Base-by-base conservation (phyloP, 2,329 filamentous ascomycete genomes). In the Pseudonectria buxi region DNA sequence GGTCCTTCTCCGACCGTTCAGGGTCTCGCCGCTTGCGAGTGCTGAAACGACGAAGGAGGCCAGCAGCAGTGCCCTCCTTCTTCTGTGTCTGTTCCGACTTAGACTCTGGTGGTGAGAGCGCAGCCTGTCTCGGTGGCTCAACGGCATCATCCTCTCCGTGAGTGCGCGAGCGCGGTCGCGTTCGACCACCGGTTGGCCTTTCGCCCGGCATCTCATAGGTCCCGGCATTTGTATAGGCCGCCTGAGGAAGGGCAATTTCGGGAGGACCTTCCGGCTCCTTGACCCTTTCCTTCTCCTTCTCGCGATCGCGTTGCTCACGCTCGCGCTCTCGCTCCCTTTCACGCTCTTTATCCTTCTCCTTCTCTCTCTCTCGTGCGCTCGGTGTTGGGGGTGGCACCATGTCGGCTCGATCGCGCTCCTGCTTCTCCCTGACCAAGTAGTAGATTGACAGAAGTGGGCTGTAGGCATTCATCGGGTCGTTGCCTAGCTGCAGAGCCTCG, bases 371-470 rank as follows among this genome's bases (percentile, higher is more conserved):
- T 6, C 57, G 56, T 7, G 54, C 40, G 12, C 51, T 32, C 12
- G 58, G 49, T 30, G 83, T 72, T 28, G 70, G 68, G 15, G 78
- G 65, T 28, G 68, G 42, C 18, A 44, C 43, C 37, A 53, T 52
- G 24, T 58, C 58, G 13, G 51, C 47, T 31, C 67, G 67, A 52
- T 96, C 89, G 25, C 86, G 79, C 32, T 94, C 86, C 45, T 87
- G 78, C 64, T 96, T 96, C 66, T 98, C 92, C 48, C 79, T 82
- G n/a, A 95, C 92, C 3, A 98, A 74, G 53, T 94, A 94, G 61
- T 98, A 98, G 11, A 98, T 82, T 2, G 92, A 96, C 7, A 96
- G 71, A 11, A 96, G 69, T 7, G 92, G 92, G 51, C 85, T 90
- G 58, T 86, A 98, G 4, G 92, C 92, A 58, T 96, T 96, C 39